Evolutionary conservation across 352 stramenopile species (phyloP).

Genomic region (Phytophthora pisi): DNA sequence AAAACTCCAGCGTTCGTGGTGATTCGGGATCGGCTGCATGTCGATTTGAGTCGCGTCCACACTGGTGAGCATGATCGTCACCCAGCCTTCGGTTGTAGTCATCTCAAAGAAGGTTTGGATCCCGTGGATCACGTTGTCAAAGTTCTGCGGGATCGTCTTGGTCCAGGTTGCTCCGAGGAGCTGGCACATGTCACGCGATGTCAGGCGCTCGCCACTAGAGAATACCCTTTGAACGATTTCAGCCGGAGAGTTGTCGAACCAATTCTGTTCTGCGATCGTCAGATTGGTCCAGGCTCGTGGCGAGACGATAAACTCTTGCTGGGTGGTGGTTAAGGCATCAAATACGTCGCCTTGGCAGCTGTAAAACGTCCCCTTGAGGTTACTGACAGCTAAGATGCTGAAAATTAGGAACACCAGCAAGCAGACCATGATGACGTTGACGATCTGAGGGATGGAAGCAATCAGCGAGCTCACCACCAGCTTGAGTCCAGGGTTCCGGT

Average conservation of each 20-base stretch:
- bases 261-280: slow-evolving; percentile 36
- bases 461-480: slow-evolving; percentile 85
- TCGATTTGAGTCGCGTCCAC: slow-evolving; percentile 89
- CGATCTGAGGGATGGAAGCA: slow-evolving; percentile 73
- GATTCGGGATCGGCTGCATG: slow-evolving; percentile 90
- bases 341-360: slow-evolving; percentile 66
- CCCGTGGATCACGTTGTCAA: slow-evolving; percentile 78
- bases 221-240: slow-evolving; percentile 21
- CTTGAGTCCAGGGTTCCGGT: slow-evolving; percentile 68
- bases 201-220: slow-evolving; percentile 28
- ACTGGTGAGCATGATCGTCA: slow-evolving; percentile 86
- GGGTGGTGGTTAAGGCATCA: slow-evolving; percentile 31
- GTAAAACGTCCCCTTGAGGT: slow-evolving; percentile 90
- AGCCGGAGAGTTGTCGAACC: slow-evolving; percentile 40
- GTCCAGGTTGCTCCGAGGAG: slow-evolving; percentile 45
- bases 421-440: slow-evolving; percentile 87
- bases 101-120: slow-evolving; percentile 91
- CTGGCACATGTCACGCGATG: slow-evolving; percentile 53
- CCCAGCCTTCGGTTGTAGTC: slow-evolving; percentile 91
- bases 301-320: slow-evolving; percentile 55
- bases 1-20: slow-evolving; percentile 67
- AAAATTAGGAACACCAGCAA: slow-evolving; percentile 89
- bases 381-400: slow-evolving; percentile 90
- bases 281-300: slow-evolving; percentile 55
- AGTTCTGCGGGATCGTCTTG: slow-evolving; percentile 68